These are phyloP conservation scores for Heracleum sosnowskyi DNA, from an alignment of 129 eudicot species.

Conservation along the genomic window DNA sequence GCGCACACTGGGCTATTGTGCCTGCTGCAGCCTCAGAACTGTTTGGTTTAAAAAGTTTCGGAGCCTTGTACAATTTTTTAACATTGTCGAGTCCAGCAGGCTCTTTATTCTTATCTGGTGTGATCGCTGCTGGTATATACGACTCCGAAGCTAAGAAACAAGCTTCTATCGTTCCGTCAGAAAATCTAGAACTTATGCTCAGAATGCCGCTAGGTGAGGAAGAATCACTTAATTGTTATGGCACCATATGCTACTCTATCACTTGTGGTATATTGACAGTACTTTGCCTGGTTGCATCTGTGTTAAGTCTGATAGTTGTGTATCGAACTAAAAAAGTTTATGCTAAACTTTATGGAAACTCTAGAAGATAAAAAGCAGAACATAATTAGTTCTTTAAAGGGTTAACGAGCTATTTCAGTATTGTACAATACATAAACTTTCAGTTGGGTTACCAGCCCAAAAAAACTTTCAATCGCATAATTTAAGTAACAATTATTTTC, in stretches of 20 bases:
- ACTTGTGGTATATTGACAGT: slow-evolving; percentile 60
- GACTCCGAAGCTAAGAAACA: slow-evolving; percentile 62
- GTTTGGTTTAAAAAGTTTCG: slow-evolving; percentile 62
- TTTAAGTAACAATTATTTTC: too few species aligned
- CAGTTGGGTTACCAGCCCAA: too few species aligned
- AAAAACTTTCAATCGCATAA: too few species aligned
- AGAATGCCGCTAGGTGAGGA: slow-evolving; percentile 8
- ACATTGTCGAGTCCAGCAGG: slow-evolving; percentile 59
- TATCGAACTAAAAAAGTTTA: slow-evolving; percentile 59
- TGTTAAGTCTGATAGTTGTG: slow-evolving; percentile 45
- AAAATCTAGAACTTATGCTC: not conserved
- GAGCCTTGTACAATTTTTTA: slow-evolving; percentile 58
- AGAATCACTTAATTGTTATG: slow-evolving; percentile 39
- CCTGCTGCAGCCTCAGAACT: slow-evolving; percentile 72
- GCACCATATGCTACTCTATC: slow-evolving; percentile 52
- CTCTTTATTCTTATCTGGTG: slow-evolving; percentile 61
- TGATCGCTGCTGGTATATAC: slow-evolving; percentile 63
- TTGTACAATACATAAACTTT: too few species aligned
- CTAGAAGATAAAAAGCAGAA: slow-evolving; percentile 5
- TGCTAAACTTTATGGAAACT: slow-evolving; percentile 40
- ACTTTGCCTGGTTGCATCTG: slow-evolving; percentile 38
- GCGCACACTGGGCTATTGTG: slow-evolving; percentile 78
- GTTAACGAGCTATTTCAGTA: too few species aligned
- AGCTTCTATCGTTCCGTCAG: not conserved
- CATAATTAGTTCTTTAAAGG: not conserved